Evolutionary conservation across 2,329 filamentous ascomycete genomes (phyloP).

Genomic region (Monosporascus cannonballus): DNA sequence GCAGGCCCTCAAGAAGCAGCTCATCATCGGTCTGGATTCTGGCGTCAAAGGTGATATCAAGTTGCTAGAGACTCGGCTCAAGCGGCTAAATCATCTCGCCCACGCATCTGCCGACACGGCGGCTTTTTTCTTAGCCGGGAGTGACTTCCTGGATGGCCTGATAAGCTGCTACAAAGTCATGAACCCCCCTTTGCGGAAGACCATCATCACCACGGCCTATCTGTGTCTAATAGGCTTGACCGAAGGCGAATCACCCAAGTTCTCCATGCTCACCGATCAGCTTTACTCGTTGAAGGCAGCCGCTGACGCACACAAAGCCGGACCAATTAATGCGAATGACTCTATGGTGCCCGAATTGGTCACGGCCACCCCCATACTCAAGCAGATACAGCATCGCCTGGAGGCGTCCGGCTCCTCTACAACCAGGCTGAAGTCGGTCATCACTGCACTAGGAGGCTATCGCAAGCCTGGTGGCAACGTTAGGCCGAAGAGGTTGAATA

Average conservation of each 20-base stretch:
- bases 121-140: constrained; percentile 69
- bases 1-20: constrained; percentile 51
- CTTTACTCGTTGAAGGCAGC: constrained; percentile 73
- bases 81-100: constrained; percentile 57
- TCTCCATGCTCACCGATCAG: constrained; percentile 73
- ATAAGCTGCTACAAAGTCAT: constrained; percentile 58
- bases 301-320: constrained; percentile 57
- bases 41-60: constrained; percentile 50
- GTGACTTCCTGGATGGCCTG: constrained; percentile 79
- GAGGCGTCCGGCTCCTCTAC: constrained; percentile 43
- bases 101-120: constrained; percentile 52
- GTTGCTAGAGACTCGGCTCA: constrained; percentile 47
- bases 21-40: constrained; percentile 59
- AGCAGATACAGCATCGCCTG: constrained; percentile 51
- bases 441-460: constrained; percentile 55
- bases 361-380: constrained; percentile 70
- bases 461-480: constrained; percentile 47
- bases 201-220: constrained; percentile 68
- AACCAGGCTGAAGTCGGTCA: constrained; percentile 51
- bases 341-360: constrained; percentile 79
- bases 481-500: constrained; percentile 44
- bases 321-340: constrained; percentile 51
- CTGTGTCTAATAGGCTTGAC: constrained; percentile 67
- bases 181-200: constrained; percentile 57
- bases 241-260: constrained; percentile 59